These are phyloP conservation scores for Nannochloropsis limnetica DNA, from an alignment of 352 stramenopile species.

Conservation along the genomic window DNA sequence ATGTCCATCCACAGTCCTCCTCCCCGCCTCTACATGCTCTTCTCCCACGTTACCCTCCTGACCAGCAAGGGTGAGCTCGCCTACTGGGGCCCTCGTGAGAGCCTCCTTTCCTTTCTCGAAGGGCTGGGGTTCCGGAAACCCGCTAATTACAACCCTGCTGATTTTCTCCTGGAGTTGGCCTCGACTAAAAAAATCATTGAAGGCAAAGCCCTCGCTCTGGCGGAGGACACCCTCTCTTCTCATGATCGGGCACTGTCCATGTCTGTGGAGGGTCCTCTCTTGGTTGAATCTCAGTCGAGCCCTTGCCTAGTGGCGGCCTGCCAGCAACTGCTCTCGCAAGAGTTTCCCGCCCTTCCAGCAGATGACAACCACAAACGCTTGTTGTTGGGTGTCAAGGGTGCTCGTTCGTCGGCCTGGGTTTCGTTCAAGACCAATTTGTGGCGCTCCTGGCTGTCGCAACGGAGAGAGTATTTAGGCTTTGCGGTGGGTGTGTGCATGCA, in stretches of 20 bases:
- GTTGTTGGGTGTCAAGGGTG: background rate
- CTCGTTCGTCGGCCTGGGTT: background rate
- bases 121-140: background rate
- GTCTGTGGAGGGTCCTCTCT: too few relatives aligned
- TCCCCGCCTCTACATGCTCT: background rate
- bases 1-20: background rate
- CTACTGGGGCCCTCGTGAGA: conserved; percentile 3
- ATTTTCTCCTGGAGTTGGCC: background rate
- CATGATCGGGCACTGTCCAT: too few relatives aligned
- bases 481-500: background rate
- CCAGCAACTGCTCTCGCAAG: background rate
- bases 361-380: background rate
- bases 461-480: background rate
- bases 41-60: conserved; percentile 11
- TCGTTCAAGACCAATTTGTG: conserved; percentile 1
- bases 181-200: background rate
- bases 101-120: conserved; percentile 2
- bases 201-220: too few relatives aligned
- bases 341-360: background rate
- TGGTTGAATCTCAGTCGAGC: background rate
- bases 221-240: too few relatives aligned
- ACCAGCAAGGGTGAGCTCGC: conserved; percentile 6
- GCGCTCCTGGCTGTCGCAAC: background rate
- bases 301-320: background rate
- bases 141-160: background rate